Percentiles rank a stretch among this genome's conserved stretches.
Evolutionary conservation across 805 yeast species (phyloP).

Genomic region (Wickerhamiella lipophila): DNA sequence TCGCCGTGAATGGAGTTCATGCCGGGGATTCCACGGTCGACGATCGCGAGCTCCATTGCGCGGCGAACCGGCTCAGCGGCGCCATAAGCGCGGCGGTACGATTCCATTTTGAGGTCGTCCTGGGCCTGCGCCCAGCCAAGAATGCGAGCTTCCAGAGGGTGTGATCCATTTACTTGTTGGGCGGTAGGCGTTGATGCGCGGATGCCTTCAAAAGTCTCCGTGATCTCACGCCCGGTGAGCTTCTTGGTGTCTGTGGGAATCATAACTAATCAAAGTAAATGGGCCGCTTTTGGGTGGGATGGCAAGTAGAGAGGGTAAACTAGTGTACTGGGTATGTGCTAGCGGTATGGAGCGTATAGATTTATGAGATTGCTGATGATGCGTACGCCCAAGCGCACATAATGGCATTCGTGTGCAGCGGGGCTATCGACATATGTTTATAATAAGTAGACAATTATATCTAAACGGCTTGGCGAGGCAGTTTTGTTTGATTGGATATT

Average conservation of each 20-base stretch:
- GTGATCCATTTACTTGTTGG: conserved; percentile 34
- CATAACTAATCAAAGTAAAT: conserved; percentile 4
- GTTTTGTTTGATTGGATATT: no score
- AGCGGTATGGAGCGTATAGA: no score
- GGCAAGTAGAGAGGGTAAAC: no score
- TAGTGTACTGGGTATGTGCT: no score
- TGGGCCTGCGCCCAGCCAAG: conserved; percentile 71
- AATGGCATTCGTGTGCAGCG: no score
- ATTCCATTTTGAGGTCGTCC: conserved; percentile 55
- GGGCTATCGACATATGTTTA: no score
- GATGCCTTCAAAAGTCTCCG: background rate
- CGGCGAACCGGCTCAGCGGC: conserved; percentile 88
- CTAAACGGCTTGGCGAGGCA: no score
- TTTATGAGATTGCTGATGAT: no score
- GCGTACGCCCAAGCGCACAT: no score
- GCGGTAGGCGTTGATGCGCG: conserved; percentile 16
- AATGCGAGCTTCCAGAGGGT: conserved; percentile 72
- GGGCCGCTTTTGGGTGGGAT: no score
- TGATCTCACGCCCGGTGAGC: conserved; percentile 4
- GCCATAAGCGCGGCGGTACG: conserved; percentile 73
- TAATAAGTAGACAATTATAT: no score
- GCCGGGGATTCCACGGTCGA: conserved; percentile 41
- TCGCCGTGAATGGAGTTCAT: conserved; percentile 45
- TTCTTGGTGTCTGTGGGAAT: conserved; percentile 9
- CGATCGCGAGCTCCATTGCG: conserved; percentile 73